These are phyloP conservation scores for Stagonosporopsis rhizophila DNA, from an alignment of 2,329 filamentous ascomycete genomes.

Conservation along the genomic window DNA sequence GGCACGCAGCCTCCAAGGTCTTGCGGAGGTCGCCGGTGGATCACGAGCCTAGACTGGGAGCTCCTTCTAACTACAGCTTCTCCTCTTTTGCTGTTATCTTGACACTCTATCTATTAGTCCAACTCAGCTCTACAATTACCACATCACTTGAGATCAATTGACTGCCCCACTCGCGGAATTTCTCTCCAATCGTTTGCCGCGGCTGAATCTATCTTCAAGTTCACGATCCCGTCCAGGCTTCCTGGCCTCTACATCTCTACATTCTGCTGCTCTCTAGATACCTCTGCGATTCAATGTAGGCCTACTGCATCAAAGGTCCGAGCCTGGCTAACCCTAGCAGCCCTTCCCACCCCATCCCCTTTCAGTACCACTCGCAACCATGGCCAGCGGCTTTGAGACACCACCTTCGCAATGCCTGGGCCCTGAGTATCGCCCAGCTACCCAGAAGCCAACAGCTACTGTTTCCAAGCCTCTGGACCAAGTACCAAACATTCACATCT, in stretches of 20 bases:
- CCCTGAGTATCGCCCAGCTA: slow-evolving; percentile 76
- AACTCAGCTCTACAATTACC: slow-evolving; percentile 18
- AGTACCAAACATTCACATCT: slow-evolving; percentile 81
- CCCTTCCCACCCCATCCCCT: not conserved
- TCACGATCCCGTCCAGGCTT: slow-evolving; percentile 7
- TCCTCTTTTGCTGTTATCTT: slow-evolving; percentile 31
- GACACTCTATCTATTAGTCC: slow-evolving; percentile 22
- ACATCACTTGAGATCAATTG: slow-evolving; percentile 21
- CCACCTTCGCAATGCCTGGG: slow-evolving; percentile 71
- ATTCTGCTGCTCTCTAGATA: not conserved
- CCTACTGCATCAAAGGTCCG: not conserved
- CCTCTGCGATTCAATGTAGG: slow-evolving; percentile 2
- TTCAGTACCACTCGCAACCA: slow-evolving; percentile 20
- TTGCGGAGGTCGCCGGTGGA: slow-evolving; percentile 41
- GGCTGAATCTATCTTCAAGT: slow-evolving; percentile 17
- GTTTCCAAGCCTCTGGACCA: slow-evolving; percentile 83
- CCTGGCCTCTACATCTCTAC: slow-evolving; percentile 2
- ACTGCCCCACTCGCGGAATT: slow-evolving; percentile 19
- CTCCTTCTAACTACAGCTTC: slow-evolving; percentile 23
- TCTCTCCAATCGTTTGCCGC: slow-evolving; percentile 19
- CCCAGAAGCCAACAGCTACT: slow-evolving; percentile 84
- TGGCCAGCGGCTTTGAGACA: slow-evolving; percentile 39
- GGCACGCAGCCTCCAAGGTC: slow-evolving; percentile 21
- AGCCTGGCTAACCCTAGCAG: slow-evolving; percentile 1
- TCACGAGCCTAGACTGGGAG: slow-evolving; percentile 42